Evolutionary conservation across 257 asterid genomes (phyloP).

Genomic region (Solanum microdontum): DNA sequence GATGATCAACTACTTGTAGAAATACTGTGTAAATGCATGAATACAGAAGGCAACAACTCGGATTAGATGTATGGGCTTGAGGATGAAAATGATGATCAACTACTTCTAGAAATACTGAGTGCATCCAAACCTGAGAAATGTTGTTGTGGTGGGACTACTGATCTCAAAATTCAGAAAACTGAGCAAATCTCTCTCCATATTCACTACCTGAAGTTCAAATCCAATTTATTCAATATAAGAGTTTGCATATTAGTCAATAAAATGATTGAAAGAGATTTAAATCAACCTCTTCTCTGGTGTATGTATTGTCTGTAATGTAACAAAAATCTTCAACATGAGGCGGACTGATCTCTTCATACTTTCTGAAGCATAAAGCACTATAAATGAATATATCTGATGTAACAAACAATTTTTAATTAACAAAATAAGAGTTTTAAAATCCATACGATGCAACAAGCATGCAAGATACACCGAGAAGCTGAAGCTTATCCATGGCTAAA

Average conservation of each 20-base stretch:
- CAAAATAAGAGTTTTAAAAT: background rate
- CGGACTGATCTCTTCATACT: constrained; percentile 72
- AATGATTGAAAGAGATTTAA: background rate
- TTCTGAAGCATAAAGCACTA: constrained; percentile 38
- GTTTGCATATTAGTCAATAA: background rate
- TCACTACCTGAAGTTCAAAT: constrained; percentile 30
- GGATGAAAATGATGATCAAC: background rate
- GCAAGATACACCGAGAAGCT: constrained; percentile 86
- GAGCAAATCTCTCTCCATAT: constrained; percentile 63
- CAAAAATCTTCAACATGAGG: constrained; percentile 76
- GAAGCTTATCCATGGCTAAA: constrained; percentile 52
- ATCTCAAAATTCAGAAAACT: constrained; percentile 49
- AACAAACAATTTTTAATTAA: background rate
- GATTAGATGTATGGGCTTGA: background rate
- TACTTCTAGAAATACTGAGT: background rate
- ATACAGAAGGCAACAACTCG: background rate
- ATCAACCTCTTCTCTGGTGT: constrained; percentile 68
- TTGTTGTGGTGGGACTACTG: constrained; percentile 61
- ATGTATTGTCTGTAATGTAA: constrained; percentile 78
- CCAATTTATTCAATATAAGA: background rate
- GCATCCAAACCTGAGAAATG: constrained; percentile 59
- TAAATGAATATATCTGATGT: constrained; percentile 1
- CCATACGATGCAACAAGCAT: constrained; percentile 91
- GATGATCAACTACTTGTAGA: background rate
- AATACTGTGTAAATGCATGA: background rate